Evolutionary conservation across 306 rosid genomes (phyloP).

Genomic region (Castanea mollissima): DNA sequence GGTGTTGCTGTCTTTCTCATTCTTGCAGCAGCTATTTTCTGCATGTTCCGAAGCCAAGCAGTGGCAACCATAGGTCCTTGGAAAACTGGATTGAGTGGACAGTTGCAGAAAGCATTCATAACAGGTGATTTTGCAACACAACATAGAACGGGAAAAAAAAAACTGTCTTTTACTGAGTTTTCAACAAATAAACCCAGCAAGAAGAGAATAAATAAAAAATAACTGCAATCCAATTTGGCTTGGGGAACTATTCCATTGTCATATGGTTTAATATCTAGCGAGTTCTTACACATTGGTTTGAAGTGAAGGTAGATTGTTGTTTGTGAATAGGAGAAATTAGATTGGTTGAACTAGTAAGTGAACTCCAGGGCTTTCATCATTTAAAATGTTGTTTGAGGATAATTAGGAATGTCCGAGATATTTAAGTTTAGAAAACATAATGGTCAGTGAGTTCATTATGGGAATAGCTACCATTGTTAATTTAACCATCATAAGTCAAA

Average conservation of each 20-base stretch:
- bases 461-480: not conserved
- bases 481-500: not conserved
- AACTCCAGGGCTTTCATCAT: not conserved
- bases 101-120: slow-evolving; percentile 85
- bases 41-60: slow-evolving; percentile 60
- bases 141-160: not conserved
- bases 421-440: not conserved
- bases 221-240: not conserved
- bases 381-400: not conserved
- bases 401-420: not conserved
- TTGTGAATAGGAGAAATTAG: not conserved
- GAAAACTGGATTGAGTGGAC: slow-evolving; percentile 94
- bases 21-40: slow-evolving; percentile 42
- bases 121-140: slow-evolving; percentile 55
- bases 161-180: not conserved
- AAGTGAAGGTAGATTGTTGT: not conserved
- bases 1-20: slow-evolving; percentile 41
- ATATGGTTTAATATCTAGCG: not conserved
- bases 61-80: slow-evolving; percentile 76
- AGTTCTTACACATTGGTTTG: not conserved
- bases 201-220: not conserved
- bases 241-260: not conserved
- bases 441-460: not conserved
- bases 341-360: not conserved
- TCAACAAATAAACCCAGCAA: not conserved